Conservation (phyloP, 192 early-diverging fungal genomes). For the Coemansia sp. region DNA sequence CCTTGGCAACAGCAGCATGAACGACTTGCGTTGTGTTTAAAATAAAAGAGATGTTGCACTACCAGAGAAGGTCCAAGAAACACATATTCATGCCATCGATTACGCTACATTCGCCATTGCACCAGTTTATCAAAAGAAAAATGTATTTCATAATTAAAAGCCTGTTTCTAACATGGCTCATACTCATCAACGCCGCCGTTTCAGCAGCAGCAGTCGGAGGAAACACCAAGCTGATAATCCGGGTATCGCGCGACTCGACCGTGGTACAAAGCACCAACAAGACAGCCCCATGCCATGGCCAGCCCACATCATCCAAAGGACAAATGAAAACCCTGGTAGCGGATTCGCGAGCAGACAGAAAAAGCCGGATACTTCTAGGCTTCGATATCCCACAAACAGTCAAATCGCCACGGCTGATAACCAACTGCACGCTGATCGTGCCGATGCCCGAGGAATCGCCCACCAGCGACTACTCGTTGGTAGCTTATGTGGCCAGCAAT, state of each 20-base stretch:
- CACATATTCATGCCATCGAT: too few relatives aligned
- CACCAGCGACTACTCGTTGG: constrained; percentile 19
- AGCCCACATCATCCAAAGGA: constrained; percentile 25
- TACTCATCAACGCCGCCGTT: background rate
- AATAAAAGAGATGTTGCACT: too few relatives aligned
- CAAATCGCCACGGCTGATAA: constrained; percentile 10
- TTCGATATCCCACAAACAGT: constrained; percentile 21
- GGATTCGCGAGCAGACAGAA: background rate
- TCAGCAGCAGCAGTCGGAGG: too few relatives aligned
- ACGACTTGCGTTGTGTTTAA: too few relatives aligned
- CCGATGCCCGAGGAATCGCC: constrained; percentile 16
- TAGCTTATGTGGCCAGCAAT: constrained; percentile 24
- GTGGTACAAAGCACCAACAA: background rate
- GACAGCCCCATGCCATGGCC: background rate
- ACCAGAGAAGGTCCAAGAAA: too few relatives aligned
- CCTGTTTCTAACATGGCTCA: background rate
- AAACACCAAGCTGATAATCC: background rate
- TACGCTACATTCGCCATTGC: too few relatives aligned
- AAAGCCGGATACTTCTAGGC: constrained; percentile 35
- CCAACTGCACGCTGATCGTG: constrained; percentile 31
- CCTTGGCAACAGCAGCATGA: too few relatives aligned
- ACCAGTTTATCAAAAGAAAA: too few relatives aligned
- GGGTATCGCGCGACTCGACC: background rate
- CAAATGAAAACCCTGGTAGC: constrained; percentile 15
- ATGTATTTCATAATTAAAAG: too few relatives aligned